Conservation (phyloP, 805 yeast species). For the Candida alai region DNA sequence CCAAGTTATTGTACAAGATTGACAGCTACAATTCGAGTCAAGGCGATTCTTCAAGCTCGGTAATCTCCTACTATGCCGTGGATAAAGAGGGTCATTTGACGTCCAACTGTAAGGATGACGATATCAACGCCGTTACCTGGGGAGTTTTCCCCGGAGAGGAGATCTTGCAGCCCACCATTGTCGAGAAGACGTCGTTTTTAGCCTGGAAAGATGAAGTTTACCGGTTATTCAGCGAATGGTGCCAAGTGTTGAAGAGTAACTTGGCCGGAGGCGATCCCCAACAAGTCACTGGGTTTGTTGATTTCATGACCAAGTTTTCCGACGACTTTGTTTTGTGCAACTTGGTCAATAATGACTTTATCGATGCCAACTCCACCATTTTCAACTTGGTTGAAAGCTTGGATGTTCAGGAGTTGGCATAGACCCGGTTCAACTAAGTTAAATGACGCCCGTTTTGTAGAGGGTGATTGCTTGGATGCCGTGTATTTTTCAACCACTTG, state of each 20-base stretch:
- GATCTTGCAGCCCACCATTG: slow-evolving; percentile 92
- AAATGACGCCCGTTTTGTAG: too few relatives aligned
- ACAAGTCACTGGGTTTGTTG: slow-evolving; percentile 28
- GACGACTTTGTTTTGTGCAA: slow-evolving; percentile 72
- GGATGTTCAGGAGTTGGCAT: slow-evolving; percentile 13
- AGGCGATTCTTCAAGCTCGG: slow-evolving; percentile 37
- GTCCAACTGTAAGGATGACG: slow-evolving; percentile 70
- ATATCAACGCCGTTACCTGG: slow-evolving; percentile 96
- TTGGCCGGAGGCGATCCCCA: slow-evolving; percentile 28
- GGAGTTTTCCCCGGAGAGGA: slow-evolving; percentile 97
- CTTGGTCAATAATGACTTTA: slow-evolving; percentile 83
- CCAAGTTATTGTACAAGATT: slow-evolving; percentile 37
- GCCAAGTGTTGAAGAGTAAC: slow-evolving; percentile 42
- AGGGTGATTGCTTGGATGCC: too few relatives aligned
- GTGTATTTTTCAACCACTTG: neutral
- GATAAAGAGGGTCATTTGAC: slow-evolving; percentile 50
- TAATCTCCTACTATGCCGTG: slow-evolving; percentile 77
- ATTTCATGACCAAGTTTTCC: slow-evolving; percentile 45
- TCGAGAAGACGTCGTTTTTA: slow-evolving; percentile 82
- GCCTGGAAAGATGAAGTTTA: slow-evolving; percentile 98
- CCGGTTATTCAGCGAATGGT: slow-evolving; percentile 82
- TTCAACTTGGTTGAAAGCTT: slow-evolving; percentile 48
- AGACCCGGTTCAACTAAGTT: neutral
- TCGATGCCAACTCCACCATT: slow-evolving; percentile 51
- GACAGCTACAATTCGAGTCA: slow-evolving; percentile 38